Evolutionary conservation across 306 rosid species (phyloP), one percentile per base, ranked within the genome.

Genomic region (Sindora glabra): DNA sequence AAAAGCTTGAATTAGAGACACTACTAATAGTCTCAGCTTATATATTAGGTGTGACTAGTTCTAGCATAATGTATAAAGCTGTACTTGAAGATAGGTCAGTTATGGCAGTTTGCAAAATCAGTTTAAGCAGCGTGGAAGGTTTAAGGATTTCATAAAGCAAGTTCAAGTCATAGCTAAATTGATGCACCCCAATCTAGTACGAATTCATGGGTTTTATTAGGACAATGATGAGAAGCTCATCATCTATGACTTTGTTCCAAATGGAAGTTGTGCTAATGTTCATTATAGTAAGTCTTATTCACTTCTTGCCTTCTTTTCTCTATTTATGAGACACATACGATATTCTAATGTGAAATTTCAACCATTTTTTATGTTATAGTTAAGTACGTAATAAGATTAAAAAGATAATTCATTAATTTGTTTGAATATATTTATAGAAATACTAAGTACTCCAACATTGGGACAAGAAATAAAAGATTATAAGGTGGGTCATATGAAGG

Each of bases 61-160:
- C 88, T 32, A 82, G 88, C 67, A 82, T 82, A 50, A 75, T 80
- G 78, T 82, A 82, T 62, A 82, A 82, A 70, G 88, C 88, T 16
- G 88, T 82, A 45, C 74, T 82, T 0, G 88, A 82, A 63, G 85
- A 82, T n/a, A 85, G 88, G 0, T 64, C 68, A 2, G 45, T 71
- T 4, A 29, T 82, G 2, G 88, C 88, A 0, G 85, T 82, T 41
- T 70, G 88, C 11, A 69, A 85, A 38, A 82, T 82, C 8, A 85
- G 88, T 0, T 82, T 78, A 61, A 73, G 75, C 29, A 46, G 75
- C 16, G 77, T 75, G 12, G 78, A 82, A 26, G 84, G 67, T 76
- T 72, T 48, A 82, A 79, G 45, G 88, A 82, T 34, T 82, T 82
- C 17, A 85, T 78, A 52, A 82, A 73, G 65, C 88, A 76, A 65